Evolutionary conservation across 2,329 filamentous ascomycete genomes (phyloP).

Genomic region (Fusarium sp.): DNA sequence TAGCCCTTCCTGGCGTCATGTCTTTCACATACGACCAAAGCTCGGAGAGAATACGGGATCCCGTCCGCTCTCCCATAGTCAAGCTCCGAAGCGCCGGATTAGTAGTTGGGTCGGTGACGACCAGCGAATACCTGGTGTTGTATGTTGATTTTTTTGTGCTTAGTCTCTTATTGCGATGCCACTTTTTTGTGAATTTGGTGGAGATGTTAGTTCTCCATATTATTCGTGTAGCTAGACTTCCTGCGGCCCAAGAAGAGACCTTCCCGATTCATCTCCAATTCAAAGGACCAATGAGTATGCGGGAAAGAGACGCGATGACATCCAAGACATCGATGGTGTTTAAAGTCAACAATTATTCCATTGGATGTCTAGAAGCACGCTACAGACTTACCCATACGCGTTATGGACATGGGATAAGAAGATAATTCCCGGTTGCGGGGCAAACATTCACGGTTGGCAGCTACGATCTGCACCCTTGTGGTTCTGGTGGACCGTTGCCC

Average conservation of each 20-base stretch:
- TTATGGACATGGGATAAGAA: slow-evolving; percentile 15
- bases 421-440: slow-evolving; percentile 22
- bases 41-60: slow-evolving; percentile 18
- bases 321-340: not conserved
- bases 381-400: slow-evolving; percentile 2
- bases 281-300: not conserved
- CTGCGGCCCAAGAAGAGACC: not conserved
- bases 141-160: not conserved
- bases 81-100: slow-evolving; percentile 18
- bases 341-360: slow-evolving; percentile 8
- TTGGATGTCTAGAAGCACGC: slow-evolving; percentile 10
- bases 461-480: slow-evolving; percentile 32
- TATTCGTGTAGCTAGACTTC: not conserved
- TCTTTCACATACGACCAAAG: slow-evolving; percentile 10
- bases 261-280: not conserved
- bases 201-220: not conserved
- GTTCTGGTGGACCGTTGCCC: slow-evolving; percentile 37
- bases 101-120: slow-evolving; percentile 17
- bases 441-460: slow-evolving; percentile 24
- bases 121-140: slow-evolving; percentile 15
- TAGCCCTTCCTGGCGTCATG: not conserved
- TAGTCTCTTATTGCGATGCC: not conserved
- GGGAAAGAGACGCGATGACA: not conserved
- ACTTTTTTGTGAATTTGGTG: not conserved
- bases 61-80: slow-evolving; percentile 13